Conservation (phyloP, 1,284 basidiomycete species). For the Leccinum fuscescens region DNA sequence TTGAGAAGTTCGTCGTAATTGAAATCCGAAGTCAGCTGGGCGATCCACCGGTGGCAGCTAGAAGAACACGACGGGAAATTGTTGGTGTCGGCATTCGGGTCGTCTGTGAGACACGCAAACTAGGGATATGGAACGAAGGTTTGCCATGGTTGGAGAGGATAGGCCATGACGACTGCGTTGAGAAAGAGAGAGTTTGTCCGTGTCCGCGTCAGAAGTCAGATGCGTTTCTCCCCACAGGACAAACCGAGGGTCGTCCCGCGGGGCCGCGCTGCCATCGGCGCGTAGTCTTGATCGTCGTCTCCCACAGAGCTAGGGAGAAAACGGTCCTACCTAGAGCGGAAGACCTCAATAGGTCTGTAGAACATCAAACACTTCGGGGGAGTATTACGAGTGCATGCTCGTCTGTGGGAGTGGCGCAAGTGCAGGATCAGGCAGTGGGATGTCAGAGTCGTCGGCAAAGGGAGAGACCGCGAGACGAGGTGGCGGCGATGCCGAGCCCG, state of each 20-base stretch:
- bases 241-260: not conserved
- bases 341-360: too few relatives aligned
- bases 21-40: constrained; percentile 80
- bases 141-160: constrained; percentile 39
- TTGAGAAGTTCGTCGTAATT: constrained; percentile 81
- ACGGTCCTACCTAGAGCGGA: too few relatives aligned
- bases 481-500: too few relatives aligned
- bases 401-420: too few relatives aligned
- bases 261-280: too few relatives aligned
- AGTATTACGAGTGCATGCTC: too few relatives aligned
- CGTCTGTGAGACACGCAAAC: constrained; percentile 25
- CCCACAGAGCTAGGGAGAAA: too few relatives aligned
- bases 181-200: constrained; percentile 49
- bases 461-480: too few relatives aligned
- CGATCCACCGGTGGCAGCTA: constrained; percentile 89
- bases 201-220: constrained; percentile 31
- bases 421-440: too few relatives aligned
- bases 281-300: too few relatives aligned
- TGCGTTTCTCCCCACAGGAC: constrained; percentile 80
- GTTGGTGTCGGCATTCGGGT: constrained; percentile 16
- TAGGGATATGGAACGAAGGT: constrained; percentile 35
- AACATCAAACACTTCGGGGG: too few relatives aligned
- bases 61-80: constrained; percentile 49
- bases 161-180: constrained; percentile 49
- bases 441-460: too few relatives aligned